A percentile compares a stretch with the other conserved stretches of the same genome.
These are phyloP conservation scores for Pezicula neosporulosa DNA, from an alignment of 2,329 filamentous ascomycete genomes.

Conservation along the genomic window DNA sequence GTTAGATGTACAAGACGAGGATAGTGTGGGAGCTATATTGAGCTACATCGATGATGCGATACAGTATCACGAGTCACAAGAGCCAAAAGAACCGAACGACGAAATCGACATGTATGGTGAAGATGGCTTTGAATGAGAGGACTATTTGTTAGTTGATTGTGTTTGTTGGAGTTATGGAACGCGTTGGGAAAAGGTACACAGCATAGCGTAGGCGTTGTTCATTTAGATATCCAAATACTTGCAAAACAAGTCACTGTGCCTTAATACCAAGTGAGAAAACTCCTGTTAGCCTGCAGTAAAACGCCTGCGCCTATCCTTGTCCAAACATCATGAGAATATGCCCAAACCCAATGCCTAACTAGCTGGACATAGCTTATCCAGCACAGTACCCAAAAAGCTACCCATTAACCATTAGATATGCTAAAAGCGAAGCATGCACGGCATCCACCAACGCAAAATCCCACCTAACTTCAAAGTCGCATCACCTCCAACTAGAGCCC, in stretches of 20 bases:
- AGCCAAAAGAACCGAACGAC: conserved; percentile 77
- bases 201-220: conserved; percentile 16
- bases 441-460: neutral
- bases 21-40: conserved; percentile 79
- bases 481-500: conserved; percentile 15
- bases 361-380: neutral
- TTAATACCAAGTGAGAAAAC: no score
- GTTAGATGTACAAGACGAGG: conserved; percentile 85
- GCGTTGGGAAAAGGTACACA: conserved; percentile 2
- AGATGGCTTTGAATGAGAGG: conserved; percentile 26
- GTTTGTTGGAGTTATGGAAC: conserved; percentile 4
- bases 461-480: conserved; percentile 4
- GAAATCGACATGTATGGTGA: conserved; percentile 48
- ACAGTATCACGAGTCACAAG: conserved; percentile 89
- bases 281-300: no score
- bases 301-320: no score
- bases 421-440: neutral
- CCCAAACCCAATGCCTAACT: neutral
- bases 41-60: conserved; percentile 95
- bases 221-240: conserved; percentile 2
- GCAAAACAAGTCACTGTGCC: neutral
- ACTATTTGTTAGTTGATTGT: neutral
- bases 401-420: neutral
- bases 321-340: no score
- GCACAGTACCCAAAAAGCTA: no score